Base-by-base conservation (phyloP, 75 land plant genomes). In the Selaginella moellendorffii region DNA sequence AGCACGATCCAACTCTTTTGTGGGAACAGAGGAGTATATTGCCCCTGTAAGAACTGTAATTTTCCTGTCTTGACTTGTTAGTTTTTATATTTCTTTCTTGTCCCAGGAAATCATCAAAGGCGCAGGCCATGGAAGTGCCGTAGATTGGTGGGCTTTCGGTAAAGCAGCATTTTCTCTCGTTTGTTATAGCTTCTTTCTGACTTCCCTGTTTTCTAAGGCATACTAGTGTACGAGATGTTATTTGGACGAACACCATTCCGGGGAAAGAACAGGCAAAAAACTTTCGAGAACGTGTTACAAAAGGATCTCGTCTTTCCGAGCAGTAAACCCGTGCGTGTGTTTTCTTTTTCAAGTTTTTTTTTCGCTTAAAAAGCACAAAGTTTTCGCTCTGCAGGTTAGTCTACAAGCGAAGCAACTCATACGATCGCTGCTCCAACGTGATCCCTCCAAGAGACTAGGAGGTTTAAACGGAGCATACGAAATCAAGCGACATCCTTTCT, bases 231-330 rank as follows among this genome's bases (percentile, higher is more conserved):
- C 63, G 97, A 92, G 79, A 83, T 92, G 97, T 71, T 92, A 8
- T 92, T 85, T 75, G 97, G 97, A 0, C 77, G 91, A 0, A 92
- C 97, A 36, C 97, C 97, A 17, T 92, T 92, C 70, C 63, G 90
- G 61, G 97, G 97, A 26, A 83, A 85, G 67, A 92, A 83, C 29
- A 77, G 97, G 63, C 95, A 88, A 59, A 88, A 75, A 63, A 88
- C 95, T 62, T 92, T 91, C 70, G 67, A 84, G 23, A 92, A 92
- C 63, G 81, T 92, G 51, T 62, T 92, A 67, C 74, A 77, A 81
- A 92, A 92, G 67, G 86, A 88, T n/a, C 78, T 88, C 19, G 77
- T 81, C 14, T 92, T 92, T 69, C 95, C 97, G 14, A 83, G 86
- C 30, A 78, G 87, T 71, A 85, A 85, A 29, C 87, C 83, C 46